Evolutionary conservation across 768 basidiomycete species (phyloP).

Genomic region (Tricholomella constricta): DNA sequence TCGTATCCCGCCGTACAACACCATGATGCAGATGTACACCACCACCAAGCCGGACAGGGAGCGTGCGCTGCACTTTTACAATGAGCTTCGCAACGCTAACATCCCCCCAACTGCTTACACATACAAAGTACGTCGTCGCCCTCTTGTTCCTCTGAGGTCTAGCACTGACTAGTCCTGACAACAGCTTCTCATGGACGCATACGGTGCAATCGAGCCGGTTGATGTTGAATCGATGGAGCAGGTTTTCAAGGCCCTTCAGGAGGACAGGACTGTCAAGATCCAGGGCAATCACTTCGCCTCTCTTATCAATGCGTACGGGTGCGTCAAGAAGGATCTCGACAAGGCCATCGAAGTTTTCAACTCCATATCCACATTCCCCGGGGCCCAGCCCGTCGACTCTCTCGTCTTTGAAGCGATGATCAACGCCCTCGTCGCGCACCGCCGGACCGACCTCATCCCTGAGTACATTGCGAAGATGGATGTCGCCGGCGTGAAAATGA

Average conservation of each 20-base stretch:
- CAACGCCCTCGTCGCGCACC: slow-evolving; percentile 80
- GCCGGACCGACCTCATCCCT: slow-evolving; percentile 76
- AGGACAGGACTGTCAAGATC: slow-evolving; percentile 43
- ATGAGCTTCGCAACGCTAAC: slow-evolving; percentile 57
- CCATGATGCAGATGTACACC: slow-evolving; percentile 97
- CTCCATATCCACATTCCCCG: slow-evolving; percentile 57
- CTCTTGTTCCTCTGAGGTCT: not conserved
- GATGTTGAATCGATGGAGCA: slow-evolving; percentile 71
- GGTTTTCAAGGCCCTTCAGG: slow-evolving; percentile 62
- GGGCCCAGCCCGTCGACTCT: slow-evolving; percentile 68
- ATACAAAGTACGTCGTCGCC: slow-evolving; percentile 78
- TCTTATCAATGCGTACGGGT: slow-evolving; percentile 88
- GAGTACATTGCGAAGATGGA: slow-evolving; percentile 65
- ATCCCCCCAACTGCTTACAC: slow-evolving; percentile 87
- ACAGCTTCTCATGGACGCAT: slow-evolving; percentile 86
- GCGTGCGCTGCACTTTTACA: slow-evolving; percentile 74
- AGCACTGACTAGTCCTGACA: not conserved
- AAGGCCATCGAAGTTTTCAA: slow-evolving; percentile 80
- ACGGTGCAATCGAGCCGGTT: slow-evolving; percentile 83
- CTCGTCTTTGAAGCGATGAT: slow-evolving; percentile 89
- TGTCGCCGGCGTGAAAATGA: slow-evolving; percentile 73
- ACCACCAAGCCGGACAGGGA: slow-evolving; percentile 86
- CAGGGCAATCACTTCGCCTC: slow-evolving; percentile 67
- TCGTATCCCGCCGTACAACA: slow-evolving; percentile 94
- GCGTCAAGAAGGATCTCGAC: slow-evolving; percentile 73